Base-by-base conservation (phyloP, 1,284 basidiomycete species). In the Laetiporus sulphureus region DNA sequence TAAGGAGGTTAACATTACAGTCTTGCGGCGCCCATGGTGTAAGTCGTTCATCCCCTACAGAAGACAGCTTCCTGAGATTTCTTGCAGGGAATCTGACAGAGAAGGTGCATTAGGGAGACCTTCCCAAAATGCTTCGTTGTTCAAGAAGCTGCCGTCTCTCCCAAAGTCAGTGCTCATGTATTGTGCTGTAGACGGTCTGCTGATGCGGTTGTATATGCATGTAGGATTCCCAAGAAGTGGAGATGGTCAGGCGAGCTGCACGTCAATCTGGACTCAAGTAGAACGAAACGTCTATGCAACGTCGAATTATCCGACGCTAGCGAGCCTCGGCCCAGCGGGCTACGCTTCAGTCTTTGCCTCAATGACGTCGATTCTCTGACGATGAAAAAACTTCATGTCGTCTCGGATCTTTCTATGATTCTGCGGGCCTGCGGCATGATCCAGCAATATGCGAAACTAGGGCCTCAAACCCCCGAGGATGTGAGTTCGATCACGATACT, bases 381-480 rank as follows among this genome's bases (percentile, higher is more conserved):
- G 16, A 63, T 82, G 15, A 54, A 62, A 19, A 72, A 65, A 40
- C 59, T 81, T 5, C 69, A 79, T 49, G 56, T 70, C 41, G 54
- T 68, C 6, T 50, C 60, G 11, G 73, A 79, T 40, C 48, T 82
- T 12, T 53, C 59, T 22, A 40, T 66, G 3, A 59, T 84, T 16
- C 53, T 78, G 29, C 60, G 60, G 7, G 71, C 72, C 2, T 77
- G 73, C 47, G 64, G 67, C 27, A 64, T 61, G 7, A 60, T 69
- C 8, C 66, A 75, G 22, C 80, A 83, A 46, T 64, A 73, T 48
- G 79, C 71, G 7, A 64, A 55, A 40, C 48, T 75, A n/a, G 59
- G 55, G 3, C 63, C 70, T 34, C 50, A 71, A 11, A 63, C 61
- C 12, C 56, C 60, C 11, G 57, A 58, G 31, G 71, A 72, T 24